These are phyloP conservation scores for Pythium scleroteichum DNA, from an alignment of 352 stramenopile species.

Conservation along the genomic window DNA sequence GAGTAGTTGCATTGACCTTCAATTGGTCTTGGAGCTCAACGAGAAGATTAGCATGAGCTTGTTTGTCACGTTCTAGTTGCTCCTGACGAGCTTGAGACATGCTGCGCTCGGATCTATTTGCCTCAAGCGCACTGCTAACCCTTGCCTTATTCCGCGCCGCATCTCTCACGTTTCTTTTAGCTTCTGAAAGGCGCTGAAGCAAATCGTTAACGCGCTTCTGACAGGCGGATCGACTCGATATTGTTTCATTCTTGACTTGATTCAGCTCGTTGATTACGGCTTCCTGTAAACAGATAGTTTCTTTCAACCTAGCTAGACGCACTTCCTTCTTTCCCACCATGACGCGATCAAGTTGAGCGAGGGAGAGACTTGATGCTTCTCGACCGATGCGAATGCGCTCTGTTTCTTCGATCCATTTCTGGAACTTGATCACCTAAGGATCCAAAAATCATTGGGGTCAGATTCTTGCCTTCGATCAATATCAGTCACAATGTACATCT, in stretches of 20 bases:
- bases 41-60: neutral
- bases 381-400: constrained; percentile 1
- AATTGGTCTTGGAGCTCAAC: constrained; percentile 1
- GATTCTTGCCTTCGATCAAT: no score
- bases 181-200: neutral
- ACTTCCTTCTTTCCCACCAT: neutral
- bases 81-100: neutral
- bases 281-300: neutral
- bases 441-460: neutral
- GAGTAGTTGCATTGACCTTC: no score
- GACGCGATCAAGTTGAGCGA: constrained; percentile 3
- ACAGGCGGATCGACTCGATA: neutral
- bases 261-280: neutral
- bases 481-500: constrained; percentile 1
- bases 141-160: constrained; percentile 5
- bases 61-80: constrained; percentile 10
- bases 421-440: constrained; percentile 21
- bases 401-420: constrained; percentile 25
- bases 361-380: neutral
- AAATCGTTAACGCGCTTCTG: no score
- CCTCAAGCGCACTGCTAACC: neutral
- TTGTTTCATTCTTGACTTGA: neutral
- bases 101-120: neutral
- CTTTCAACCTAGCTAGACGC: neutral
- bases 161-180: constrained; percentile 1